A percentile compares a stretch with the other conserved stretches of the same genome.
Conservation (phyloP, 495 filamentous ascomycete species). For the Aspergillus hancockii region DNA sequence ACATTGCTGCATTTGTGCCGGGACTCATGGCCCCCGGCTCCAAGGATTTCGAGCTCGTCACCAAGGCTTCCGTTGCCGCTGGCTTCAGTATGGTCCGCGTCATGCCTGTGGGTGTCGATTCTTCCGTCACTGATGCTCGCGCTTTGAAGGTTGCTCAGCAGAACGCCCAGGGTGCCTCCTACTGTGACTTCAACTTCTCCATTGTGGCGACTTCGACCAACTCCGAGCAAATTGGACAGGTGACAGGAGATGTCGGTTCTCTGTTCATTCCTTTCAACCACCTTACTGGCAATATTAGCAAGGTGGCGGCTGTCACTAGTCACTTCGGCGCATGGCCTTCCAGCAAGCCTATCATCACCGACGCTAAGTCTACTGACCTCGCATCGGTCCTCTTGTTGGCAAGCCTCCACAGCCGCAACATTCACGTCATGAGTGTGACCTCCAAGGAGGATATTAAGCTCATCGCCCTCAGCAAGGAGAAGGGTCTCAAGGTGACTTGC, state of each 20-base stretch:
- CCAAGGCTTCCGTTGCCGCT: conserved; percentile 71
- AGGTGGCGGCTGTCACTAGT: conserved; percentile 77
- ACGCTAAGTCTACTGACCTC: conserved; percentile 81
- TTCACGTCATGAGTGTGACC: conserved; percentile 81
- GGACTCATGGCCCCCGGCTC: conserved; percentile 64
- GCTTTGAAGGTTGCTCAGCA: conserved; percentile 75
- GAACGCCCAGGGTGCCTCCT: conserved; percentile 65
- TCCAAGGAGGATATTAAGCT: conserved; percentile 81
- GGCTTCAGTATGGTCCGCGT: conserved; percentile 86
- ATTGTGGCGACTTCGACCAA: conserved; percentile 78
- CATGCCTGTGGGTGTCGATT: conserved; percentile 74
- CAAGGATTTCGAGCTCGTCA: conserved; percentile 68
- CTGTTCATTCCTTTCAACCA: conserved; percentile 90
- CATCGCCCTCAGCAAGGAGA: conserved; percentile 78
- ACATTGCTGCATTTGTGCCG: conserved; percentile 79
- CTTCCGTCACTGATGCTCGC: conserved; percentile 70
- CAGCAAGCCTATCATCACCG: conserved; percentile 82
- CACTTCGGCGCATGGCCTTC: conserved; percentile 82
- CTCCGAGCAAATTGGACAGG: conserved; percentile 70
- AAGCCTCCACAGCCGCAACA: conserved; percentile 79
- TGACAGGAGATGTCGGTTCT: conserved; percentile 76
- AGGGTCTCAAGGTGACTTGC: conserved; percentile 81
- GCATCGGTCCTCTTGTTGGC: conserved; percentile 79
- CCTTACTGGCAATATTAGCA: conserved; percentile 81
- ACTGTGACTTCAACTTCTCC: conserved; percentile 86